Evolutionary conservation across 352 stramenopile species (phyloP), one percentile per base, ranked within the genome.

Genomic region (Pythium chondricola): DNA sequence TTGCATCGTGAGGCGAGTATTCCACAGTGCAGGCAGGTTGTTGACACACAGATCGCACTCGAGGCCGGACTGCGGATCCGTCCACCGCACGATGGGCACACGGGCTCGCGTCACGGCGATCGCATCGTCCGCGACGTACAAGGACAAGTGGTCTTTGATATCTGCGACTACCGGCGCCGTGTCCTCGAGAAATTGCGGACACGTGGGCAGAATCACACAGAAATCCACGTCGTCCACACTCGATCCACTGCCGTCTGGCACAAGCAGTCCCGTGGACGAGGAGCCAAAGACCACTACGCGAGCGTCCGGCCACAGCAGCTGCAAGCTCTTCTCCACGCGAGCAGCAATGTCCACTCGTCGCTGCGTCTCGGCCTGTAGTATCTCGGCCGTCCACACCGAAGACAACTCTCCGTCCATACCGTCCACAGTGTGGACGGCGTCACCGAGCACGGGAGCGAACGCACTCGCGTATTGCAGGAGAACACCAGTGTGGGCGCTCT

Each of bases 11-110:
- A 93, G 69, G 38, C 72, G 61, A 18, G 79, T 85, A 57, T 93
- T 93, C 77, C 75, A 93, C 10, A 93, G 49, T 16, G 82, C 79
- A 4, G 82, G 41, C n/a, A 83, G 21, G 52, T 93, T 93, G 57
- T 93, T 93, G 42, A 93, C 60, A 26, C 76, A 91, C 4, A 93
- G 43, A 40, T 93, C 82, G 33, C 80, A 88, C 25, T 63, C 56
- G 11, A 91, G 36, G 0, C 48, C 27, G 1, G 65, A 67, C 13
- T 30, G 25, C 13, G 71, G 44, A 24, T 89, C 77, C 11, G 35
- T 57, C 37, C 69, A 84, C 27, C 82, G 71, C 11, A 87, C 67
- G 45, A 92, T 86, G 11, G 82, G 82, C 16, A 93, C 65, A 14
- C 82, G 82, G 13, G 81, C 81, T 9, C 64, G 52, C 27, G 58